Evolutionary conservation across 176 grass and related monocot genomes (phyloP).

Genomic region (Elaeis guineensis): DNA sequence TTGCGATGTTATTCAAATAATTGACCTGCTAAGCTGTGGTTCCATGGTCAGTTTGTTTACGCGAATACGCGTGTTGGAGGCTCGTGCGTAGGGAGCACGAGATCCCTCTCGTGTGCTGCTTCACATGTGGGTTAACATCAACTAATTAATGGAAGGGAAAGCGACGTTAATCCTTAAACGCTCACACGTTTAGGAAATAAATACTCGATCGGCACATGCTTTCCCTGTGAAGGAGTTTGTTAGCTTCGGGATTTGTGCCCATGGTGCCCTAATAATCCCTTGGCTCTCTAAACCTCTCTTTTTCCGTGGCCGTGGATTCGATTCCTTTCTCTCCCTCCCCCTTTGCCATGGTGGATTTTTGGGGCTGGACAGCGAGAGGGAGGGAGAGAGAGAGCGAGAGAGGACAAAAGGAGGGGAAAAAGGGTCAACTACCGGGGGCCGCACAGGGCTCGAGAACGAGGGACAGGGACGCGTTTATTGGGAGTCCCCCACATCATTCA

Average conservation of each 20-base stretch:
- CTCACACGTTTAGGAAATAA: neutral
- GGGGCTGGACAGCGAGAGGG: no score
- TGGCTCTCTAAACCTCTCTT: no score
- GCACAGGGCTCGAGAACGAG: slow-evolving; percentile 12
- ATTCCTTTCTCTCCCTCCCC: no score
- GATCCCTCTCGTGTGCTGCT: neutral
- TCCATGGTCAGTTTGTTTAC: no score
- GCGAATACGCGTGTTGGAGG: neutral
- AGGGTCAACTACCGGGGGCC: slow-evolving; percentile 2
- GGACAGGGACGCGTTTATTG: slow-evolving; percentile 3
- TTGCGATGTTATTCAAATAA: no score
- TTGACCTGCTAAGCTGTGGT: no score
- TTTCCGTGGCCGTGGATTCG: no score
- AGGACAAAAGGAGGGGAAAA: neutral
- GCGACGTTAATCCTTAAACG: neutral
- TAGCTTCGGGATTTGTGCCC: no score
- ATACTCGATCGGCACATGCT: neutral
- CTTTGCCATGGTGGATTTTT: no score
- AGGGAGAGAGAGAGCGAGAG: neutral
- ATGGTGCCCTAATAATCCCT: no score
- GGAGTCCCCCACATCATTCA: slow-evolving; percentile 4
- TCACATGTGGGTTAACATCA: neutral
- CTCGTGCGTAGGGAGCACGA: neutral
- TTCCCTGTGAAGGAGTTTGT: neutral
- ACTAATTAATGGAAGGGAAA: neutral